These are phyloP conservation scores for Scheffersomyces parashehatae DNA, from an alignment of 1,139 yeast species.

Conservation along the genomic window DNA sequence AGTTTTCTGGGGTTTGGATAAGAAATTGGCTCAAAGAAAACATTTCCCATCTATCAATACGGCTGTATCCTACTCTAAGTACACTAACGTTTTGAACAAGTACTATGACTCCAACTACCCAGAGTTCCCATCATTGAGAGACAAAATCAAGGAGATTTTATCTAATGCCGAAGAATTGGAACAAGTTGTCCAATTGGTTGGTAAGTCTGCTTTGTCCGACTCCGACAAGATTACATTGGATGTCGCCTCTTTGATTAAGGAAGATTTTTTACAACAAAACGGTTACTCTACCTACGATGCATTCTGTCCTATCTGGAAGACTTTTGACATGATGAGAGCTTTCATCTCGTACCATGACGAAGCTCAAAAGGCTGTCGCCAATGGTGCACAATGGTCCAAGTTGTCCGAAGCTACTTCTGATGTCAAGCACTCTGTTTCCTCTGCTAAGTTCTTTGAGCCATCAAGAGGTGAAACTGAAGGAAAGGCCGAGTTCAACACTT, in stretches of 20 bases:
- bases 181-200: slow-evolving; percentile 98
- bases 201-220: slow-evolving; percentile 96
- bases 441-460: slow-evolving; percentile 96
- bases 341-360: slow-evolving; percentile 90
- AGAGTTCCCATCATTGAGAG: slow-evolving; percentile 87
- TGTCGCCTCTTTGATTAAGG: slow-evolving; percentile 87
- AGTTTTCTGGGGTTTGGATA: slow-evolving; percentile 99
- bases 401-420: slow-evolving; percentile 85
- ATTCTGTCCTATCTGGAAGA: slow-evolving; percentile 99
- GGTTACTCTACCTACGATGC: slow-evolving; percentile 98
- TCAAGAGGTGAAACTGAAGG: slow-evolving; percentile 82
- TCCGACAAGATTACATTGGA: slow-evolving; percentile 95
- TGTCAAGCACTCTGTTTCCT: slow-evolving; percentile 89
- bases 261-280: slow-evolving; percentile 97
- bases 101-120: slow-evolving; percentile 86
- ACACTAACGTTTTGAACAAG: slow-evolving; percentile 81
- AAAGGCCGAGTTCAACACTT: slow-evolving; percentile 71
- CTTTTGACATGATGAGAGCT: slow-evolving; percentile 96
- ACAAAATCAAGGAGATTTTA: slow-evolving; percentile 88
- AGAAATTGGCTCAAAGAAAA: slow-evolving; percentile 98
- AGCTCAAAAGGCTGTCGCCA: slow-evolving; percentile 94
- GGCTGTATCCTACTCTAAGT: slow-evolving; percentile 92
- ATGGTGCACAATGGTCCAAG: slow-evolving; percentile 94
- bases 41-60: slow-evolving; percentile 99
- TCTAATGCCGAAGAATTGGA: slow-evolving; percentile 97